Base-by-base conservation (phyloP, 345 rosid species). In the Heritiera fomes region DNA sequence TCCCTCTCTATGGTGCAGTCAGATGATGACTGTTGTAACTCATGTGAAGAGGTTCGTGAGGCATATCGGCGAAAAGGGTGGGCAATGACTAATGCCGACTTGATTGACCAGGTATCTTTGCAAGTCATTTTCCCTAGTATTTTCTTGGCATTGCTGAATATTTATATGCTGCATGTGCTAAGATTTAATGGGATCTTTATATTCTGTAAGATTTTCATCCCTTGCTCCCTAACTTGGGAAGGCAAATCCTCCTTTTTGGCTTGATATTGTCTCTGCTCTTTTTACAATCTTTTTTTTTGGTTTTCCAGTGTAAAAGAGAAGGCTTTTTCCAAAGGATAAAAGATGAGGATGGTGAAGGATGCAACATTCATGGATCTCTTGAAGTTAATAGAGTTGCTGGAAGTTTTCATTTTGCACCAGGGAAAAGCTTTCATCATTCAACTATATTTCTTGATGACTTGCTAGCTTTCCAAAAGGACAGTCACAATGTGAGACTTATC, bases 381-480 rank as follows among this genome's bases (percentile, higher is more conserved):
- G 98, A 93, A 89, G 95, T 92, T 71, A 94, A 90, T 76, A 94
- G 92, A 82, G 97, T 94, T 75, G 98, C 98, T 80, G 98, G 95
- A 81, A 91, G 87, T 82, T 93, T 92, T 76, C 97, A 93, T 83
- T 93, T 95, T 79, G 83, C 91, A 67, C 88, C 94, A 59, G 95
- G 94, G 58, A 89, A 90, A 85, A 90, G 95, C 84, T 95, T 95
- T 80, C 97, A 89, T 64, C 93, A 90, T 46, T 85, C 98, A 49
- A 90, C 84, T 83, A 77, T 95, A 78, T 86, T 88, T 50, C 77
- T 93, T 53, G 90, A 87, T 58, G 94, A 93, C 84, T 81, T 93
- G 88, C 76, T 93, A 62, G 84, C 90, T 70, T 80, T 89, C 79
- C 95, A 89, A 77, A 87, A 81, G 47, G 98, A 90, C 74, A 88